Percentiles rank a stretch among this genome's conserved stretches.
Conservation (phyloP, 148 eudicot genomes). For the Rhododendron griersonianum region DNA sequence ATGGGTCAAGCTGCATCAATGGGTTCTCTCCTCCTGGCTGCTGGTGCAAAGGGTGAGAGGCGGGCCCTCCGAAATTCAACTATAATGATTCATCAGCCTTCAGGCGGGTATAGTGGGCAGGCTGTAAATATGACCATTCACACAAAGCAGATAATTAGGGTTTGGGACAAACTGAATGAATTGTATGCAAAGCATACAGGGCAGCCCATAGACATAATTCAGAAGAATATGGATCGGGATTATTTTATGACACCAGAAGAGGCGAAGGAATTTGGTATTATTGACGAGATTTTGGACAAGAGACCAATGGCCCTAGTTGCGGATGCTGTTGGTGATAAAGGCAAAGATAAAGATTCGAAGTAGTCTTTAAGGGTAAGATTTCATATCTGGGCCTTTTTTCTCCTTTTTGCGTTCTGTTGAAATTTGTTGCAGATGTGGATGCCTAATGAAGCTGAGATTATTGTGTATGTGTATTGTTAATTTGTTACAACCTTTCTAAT, state of each 20-base stretch:
- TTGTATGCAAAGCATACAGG: slow-evolving; percentile 87
- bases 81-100: slow-evolving; percentile 92
- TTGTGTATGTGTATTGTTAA: neutral
- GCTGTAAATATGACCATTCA: slow-evolving; percentile 87
- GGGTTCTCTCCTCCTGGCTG: slow-evolving; percentile 85
- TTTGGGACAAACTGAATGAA: slow-evolving; percentile 80
- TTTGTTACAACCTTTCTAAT: neutral
- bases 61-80: slow-evolving; percentile 86
- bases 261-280: slow-evolving; percentile 92
- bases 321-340: slow-evolving; percentile 68
- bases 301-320: slow-evolving; percentile 77
- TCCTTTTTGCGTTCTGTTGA: neutral
- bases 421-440: neutral
- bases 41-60: slow-evolving; percentile 92
- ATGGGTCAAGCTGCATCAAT: slow-evolving; percentile 96
- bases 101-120: slow-evolving; percentile 94
- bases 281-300: slow-evolving; percentile 81
- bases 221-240: slow-evolving; percentile 91
- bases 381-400: neutral
- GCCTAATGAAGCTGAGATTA: neutral
- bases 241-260: slow-evolving; percentile 89
- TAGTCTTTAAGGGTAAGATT: slow-evolving; percentile 18
- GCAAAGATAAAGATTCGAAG: slow-evolving; percentile 48
- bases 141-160: slow-evolving; percentile 84
- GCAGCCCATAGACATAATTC: slow-evolving; percentile 63